Percentiles rank a stretch among this genome's conserved stretches.
Conservation (phyloP, 1,139 yeast genomes). For the Protomyces inouyei region DNA sequence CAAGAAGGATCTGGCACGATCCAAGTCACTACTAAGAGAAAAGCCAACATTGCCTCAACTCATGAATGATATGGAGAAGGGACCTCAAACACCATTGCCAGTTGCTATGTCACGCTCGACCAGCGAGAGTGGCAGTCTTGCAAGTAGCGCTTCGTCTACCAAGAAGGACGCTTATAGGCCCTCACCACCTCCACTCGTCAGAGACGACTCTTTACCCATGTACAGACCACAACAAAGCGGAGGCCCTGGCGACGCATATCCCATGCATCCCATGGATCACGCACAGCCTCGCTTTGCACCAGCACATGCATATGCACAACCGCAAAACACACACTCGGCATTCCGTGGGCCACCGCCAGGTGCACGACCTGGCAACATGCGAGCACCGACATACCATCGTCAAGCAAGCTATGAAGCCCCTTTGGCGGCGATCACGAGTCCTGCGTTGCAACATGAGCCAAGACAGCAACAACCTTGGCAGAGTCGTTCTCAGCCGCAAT, state of each 20-base stretch:
- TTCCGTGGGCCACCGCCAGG: neutral
- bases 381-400: slow-evolving; percentile 19
- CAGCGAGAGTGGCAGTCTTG: slow-evolving; percentile 8
- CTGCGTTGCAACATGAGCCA: neutral
- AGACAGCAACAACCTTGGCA: neutral
- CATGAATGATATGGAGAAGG: slow-evolving; percentile 4
- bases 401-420: slow-evolving; percentile 11
- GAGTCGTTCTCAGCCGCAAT: neutral
- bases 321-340: neutral
- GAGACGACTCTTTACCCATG: slow-evolving; percentile 9
- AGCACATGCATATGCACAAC: neutral
- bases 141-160: slow-evolving; percentile 1
- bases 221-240: slow-evolving; percentile 10
- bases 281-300: neutral
- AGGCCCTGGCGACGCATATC: neutral
- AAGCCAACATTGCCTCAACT: slow-evolving; percentile 19
- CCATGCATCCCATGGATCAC: neutral
- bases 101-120: neutral
- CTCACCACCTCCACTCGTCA: slow-evolving; percentile 3
- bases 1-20: slow-evolving; percentile 12
- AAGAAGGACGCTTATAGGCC: slow-evolving; percentile 7
- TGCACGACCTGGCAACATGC: neutral
- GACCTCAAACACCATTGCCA: neutral
- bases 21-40: slow-evolving; percentile 12
- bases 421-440: neutral